phyloP scores from a whole-genome alignment of 257 asterid genomes.

The Eucommia ulmoides region DNA sequence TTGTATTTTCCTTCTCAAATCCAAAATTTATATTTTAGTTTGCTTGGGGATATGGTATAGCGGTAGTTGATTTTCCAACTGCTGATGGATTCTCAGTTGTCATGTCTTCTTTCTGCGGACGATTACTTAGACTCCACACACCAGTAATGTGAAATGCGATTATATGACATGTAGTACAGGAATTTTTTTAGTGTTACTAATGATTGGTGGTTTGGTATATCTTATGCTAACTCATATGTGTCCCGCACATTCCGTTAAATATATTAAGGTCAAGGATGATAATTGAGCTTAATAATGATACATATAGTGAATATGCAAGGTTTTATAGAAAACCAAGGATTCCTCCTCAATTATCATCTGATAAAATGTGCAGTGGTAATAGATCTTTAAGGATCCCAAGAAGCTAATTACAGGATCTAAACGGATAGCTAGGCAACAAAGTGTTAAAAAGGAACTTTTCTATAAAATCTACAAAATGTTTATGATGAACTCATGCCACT shows the following conservation, averaged over 20 bases:
- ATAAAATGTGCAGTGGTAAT: slow-evolving; percentile 48
- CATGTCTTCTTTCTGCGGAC: slow-evolving; percentile 48
- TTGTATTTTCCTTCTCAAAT: no score
- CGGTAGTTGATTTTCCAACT: no score
- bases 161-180: slow-evolving; percentile 65
- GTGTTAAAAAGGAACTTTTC: slow-evolving; percentile 67
- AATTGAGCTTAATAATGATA: slow-evolving; percentile 28
- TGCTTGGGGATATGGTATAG: no score
- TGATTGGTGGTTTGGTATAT: slow-evolving; percentile 65
- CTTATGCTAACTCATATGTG: slow-evolving; percentile 43
- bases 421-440: slow-evolving; percentile 61
- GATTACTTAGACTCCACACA: slow-evolving; percentile 40
- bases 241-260: slow-evolving; percentile 19
- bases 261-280: slow-evolving; percentile 34
- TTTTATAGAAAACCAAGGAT: slow-evolving; percentile 81
- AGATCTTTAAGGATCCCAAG: slow-evolving; percentile 20
- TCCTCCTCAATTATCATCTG: slow-evolving; percentile 82
- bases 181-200: slow-evolving; percentile 55
- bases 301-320: slow-evolving; percentile 34
- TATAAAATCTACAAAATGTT: slow-evolving; percentile 69
- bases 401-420: slow-evolving; percentile 25
- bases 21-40: no score
- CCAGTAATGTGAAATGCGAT: slow-evolving; percentile 35
- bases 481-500: slow-evolving; percentile 93
- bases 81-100: no score